These are phyloP conservation scores for Thalassia testudinum DNA, from an alignment of 116 monocot genomes.

Conservation along the genomic window DNA sequence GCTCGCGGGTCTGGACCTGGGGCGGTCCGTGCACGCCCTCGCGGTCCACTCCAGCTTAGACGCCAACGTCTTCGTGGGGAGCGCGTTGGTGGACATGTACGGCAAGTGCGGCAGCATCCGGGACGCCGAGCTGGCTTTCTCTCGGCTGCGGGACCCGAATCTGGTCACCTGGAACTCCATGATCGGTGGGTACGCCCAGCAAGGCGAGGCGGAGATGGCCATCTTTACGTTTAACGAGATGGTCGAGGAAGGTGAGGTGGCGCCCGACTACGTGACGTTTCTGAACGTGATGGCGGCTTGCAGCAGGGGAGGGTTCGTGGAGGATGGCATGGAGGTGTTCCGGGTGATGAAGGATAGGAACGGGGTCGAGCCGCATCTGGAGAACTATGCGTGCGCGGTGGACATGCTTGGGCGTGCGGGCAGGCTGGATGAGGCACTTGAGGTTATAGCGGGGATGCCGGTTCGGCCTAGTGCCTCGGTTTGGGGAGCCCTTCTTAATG, in stretches of 20 bases:
- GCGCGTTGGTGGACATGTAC: constrained; percentile 70
- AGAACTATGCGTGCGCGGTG: constrained; percentile 75
- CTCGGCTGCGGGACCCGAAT: constrained; percentile 24
- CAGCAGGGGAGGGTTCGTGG: constrained; percentile 35
- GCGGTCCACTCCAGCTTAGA: constrained; percentile 38
- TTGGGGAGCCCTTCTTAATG: constrained; percentile 73
- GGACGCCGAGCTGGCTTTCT: constrained; percentile 35
- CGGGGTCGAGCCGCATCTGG: constrained; percentile 38
- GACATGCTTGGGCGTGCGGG: constrained; percentile 78
- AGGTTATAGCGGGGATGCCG: constrained; percentile 52
- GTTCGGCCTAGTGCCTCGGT: constrained; percentile 47
- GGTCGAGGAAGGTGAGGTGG: constrained; percentile 15
- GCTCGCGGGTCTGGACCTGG: constrained; percentile 49
- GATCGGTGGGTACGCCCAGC: constrained; percentile 45
- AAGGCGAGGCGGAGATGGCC: constrained; percentile 34
- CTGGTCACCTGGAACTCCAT: constrained; percentile 60
- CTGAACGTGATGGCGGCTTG: constrained; percentile 53
- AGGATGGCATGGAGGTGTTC: constrained; percentile 50
- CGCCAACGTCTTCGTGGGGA: constrained; percentile 47
- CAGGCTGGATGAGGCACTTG: constrained; percentile 46
- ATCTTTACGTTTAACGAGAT: constrained; percentile 38
- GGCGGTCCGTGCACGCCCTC: constrained; percentile 47
- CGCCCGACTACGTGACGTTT: constrained; percentile 54
- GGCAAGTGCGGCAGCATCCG: constrained; percentile 61
- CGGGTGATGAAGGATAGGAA: constrained; percentile 43